A percentile compares a stretch with the other conserved stretches of the same genome.
Conservation (phyloP, 1,284 basidiomycete species). For the Trametes versicolor region DNA sequence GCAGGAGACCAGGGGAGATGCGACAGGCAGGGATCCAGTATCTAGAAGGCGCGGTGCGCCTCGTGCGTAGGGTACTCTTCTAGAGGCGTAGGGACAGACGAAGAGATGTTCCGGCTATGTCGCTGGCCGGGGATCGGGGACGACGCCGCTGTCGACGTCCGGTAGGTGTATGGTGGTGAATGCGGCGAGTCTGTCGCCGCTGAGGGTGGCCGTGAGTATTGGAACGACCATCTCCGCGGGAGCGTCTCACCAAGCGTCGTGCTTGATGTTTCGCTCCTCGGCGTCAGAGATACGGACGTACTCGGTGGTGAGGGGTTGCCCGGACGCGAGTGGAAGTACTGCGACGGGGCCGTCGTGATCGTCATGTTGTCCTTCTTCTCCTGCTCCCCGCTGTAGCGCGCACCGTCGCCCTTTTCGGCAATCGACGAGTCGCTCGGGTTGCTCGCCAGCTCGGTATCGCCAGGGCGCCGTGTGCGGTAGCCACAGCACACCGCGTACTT, state of each 20-base stretch:
- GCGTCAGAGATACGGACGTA: constrained; percentile 40
- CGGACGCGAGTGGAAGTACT: constrained; percentile 49
- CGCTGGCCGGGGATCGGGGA: constrained; percentile 34
- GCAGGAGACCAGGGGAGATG: constrained; percentile 2
- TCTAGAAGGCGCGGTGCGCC: constrained; percentile 20
- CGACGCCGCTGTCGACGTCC: constrained; percentile 34
- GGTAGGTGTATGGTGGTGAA: constrained; percentile 29
- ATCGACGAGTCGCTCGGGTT: constrained; percentile 35
- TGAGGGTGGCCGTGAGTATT: constrained; percentile 48
- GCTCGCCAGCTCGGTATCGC: constrained; percentile 38
- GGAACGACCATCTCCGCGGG: constrained; percentile 57
- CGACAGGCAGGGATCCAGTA: not conserved
- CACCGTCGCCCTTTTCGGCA: constrained; percentile 30
- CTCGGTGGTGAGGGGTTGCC: constrained; percentile 57
- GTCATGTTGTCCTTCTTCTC: constrained; percentile 42
- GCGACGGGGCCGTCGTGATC: constrained; percentile 35
- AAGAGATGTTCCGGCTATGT: constrained; percentile 36
- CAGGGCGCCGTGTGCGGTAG: constrained; percentile 27
- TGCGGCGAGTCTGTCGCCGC: constrained; percentile 45
- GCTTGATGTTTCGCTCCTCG: constrained; percentile 52
- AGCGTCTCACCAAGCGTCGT: constrained; percentile 54
- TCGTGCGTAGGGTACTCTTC: constrained; percentile 29
- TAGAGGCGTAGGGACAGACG: constrained; percentile 34
- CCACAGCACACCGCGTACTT: constrained; percentile 34
- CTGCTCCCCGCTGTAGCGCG: constrained; percentile 17